Percentiles rank a stretch among this genome's conserved stretches.
Evolutionary conservation across 495 filamentous ascomycete species (phyloP).

Genomic region (Talaromyces liani): DNA sequence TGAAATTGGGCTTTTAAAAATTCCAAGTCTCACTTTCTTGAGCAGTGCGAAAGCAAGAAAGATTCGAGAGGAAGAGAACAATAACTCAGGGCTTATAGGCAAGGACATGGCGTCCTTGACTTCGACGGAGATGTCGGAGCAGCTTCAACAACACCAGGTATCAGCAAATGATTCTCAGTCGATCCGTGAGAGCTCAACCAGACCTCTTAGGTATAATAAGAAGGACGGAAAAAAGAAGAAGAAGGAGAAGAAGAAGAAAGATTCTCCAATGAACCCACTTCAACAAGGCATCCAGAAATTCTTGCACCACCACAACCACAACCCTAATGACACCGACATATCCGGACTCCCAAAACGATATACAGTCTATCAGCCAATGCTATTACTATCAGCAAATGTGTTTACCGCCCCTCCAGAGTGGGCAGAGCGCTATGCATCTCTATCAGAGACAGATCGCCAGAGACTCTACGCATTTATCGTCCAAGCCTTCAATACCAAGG

Average conservation of each 20-base stretch:
- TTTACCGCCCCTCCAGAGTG: constrained; percentile 42
- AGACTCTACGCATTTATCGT: constrained; percentile 45
- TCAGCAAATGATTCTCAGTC: not conserved
- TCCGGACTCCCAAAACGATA: constrained; percentile 53
- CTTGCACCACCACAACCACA: constrained; percentile 16
- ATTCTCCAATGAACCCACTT: constrained; percentile 17
- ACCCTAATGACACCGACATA: constrained; percentile 16
- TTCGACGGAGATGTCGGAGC: not conserved
- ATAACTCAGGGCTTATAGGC: not conserved
- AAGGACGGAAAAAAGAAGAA: not conserved
- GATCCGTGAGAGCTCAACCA: not conserved
- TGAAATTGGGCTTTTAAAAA: not conserved
- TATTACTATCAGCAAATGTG: constrained; percentile 55
- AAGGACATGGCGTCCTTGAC: not conserved
- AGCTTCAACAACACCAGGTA: not conserved
- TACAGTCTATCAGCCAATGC: constrained; percentile 62
- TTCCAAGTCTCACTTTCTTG: too few relatives aligned
- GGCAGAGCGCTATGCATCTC: constrained; percentile 30
- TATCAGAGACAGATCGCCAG: constrained; percentile 21
- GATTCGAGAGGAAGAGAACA: not conserved
- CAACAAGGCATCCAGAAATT: constrained; percentile 26
- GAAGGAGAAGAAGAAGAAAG: not conserved
- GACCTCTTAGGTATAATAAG: not conserved
- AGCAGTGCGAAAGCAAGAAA: too few relatives aligned
- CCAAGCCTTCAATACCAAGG: constrained; percentile 24